Evolutionary conservation across 2,329 filamentous ascomycete species (phyloP), one percentile per base, ranked within the genome.

Genomic region (Aspergillus sp.): DNA sequence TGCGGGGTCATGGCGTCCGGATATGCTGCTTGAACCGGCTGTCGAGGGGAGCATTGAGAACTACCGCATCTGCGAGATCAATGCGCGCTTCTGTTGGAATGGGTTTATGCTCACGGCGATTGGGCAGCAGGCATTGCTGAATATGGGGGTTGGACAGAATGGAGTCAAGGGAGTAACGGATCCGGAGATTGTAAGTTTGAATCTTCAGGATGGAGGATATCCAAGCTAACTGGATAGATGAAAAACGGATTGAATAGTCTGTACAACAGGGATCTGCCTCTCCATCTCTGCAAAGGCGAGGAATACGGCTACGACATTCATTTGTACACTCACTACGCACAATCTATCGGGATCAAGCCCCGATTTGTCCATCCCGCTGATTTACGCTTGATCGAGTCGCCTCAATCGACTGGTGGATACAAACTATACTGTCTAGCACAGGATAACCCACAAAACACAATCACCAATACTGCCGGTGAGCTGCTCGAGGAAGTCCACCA

Each of bases 51-150:
- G 31, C 12, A 41, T 33, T 1, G 37, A 47, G 9, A 9, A 7
- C 2, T 49, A 42, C 30, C 38, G 43, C 5, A 47, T 57, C 11
- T 55, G 52, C 12, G 54, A 57, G 28, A 57, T 57, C 13, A 57
- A 57, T 11, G 52, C 47, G 1, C 47, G 54, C 8, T 55, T 57
- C 26, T 45, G 39, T 2, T 48, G 34, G 34, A 54, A 54, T 35
- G 50, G 50, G 1, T 44, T 46, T n/a, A 19, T 53, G 12, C 11
- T 39, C 7, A 29, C 7, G 5, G 37, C 26, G 0, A 43, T 33
- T 40, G 46, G 46, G 2, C 49, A 49, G 4, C n/a, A 39, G 7
- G 33, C 34, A 7, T 36, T 50, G 4, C 11, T 19, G 1, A 11
- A 37, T 26, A 34, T 43, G 36, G 41, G 36, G 1, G 13, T 32